Base-by-base conservation (phyloP, 768 basidiomycete genomes). In the Boletus sp. region DNA sequence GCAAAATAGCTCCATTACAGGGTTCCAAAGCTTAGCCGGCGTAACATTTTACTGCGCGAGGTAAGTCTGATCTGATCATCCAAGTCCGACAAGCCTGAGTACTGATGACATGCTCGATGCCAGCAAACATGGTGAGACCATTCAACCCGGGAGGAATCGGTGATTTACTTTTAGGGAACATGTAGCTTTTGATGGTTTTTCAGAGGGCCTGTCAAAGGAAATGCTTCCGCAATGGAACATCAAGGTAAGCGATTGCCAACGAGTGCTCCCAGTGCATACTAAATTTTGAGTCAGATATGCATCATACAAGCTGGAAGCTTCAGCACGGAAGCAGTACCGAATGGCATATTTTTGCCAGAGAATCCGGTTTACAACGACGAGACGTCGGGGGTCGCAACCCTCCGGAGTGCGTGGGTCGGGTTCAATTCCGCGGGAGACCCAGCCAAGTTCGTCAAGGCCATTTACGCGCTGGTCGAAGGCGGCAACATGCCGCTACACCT, bases 401-500 rank as follows among this genome's bases (percentile, higher is more conserved):
- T 37, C 4, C 50, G 55, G 6, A 28, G 28, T 14, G 11, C 9
- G 28, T 28, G 32, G 49, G 6, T 17, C 18, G 17, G n/a, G 15
- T 17, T 24, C 4, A 32, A 18, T 0, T 39, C 53, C 3, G 11
- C 7, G 32, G 59, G 55, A 15, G 59, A 60, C 29, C 12, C 59
- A 35, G 17, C 28, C 33, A 60, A 60, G 28, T 52, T 56, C 17
- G 29, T 35, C 35, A 41, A 47, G 20, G 29, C 55, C 7, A 6
- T 57, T 5, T 57, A 60, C 30, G 12, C 29, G 12, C 15, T 60
- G 37, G 59, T 47, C 10, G 33, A 39, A 35, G 51, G 39, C 2
- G 50, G 37, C n/a, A 18, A 51, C 1, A 50, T 58, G n/a, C 57
- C 60, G 2, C 17, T 54, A 29, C 32, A 32, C 15, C 17, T 61